A percentile compares a stretch with the other conserved stretches of the same genome.
phyloP scores from a whole-genome alignment of 139 green algal genomes.

The Tetradesmus lagerheimii region DNA sequence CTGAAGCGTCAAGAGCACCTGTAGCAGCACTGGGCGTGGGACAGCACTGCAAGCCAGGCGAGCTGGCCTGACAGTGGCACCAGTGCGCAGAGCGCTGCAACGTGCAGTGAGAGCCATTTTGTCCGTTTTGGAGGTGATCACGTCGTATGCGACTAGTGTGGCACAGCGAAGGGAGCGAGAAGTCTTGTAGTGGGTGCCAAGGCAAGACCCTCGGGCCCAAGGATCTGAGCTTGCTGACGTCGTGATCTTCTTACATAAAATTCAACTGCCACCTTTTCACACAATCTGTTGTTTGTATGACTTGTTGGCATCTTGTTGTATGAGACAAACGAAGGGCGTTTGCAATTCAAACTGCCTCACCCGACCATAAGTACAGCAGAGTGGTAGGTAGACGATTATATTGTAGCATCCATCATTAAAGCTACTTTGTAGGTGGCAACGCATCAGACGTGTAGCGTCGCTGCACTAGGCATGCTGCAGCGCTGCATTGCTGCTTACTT shows the following conservation, averaged over 20 bases:
- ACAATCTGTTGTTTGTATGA: background rate
- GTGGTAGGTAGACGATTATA: no score
- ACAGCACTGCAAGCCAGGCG: background rate
- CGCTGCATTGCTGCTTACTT: no score
- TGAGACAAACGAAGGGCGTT: background rate
- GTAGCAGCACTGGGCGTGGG: background rate
- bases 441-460: no score
- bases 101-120: background rate
- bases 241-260: background rate
- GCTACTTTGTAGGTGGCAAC: no score
- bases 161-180: background rate
- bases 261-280: background rate
- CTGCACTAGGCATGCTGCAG: no score
- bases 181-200: background rate
- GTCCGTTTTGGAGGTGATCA: background rate
- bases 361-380: background rate
- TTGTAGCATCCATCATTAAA: no score
- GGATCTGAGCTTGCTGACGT: constrained; percentile 4
- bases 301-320: background rate
- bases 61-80: constrained; percentile 5
- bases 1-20: background rate
- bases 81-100: constrained; percentile 12
- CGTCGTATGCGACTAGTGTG: background rate
- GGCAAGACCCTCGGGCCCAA: background rate
- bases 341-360: background rate